A percentile compares a stretch with the other conserved stretches of the same genome.
phyloP scores from a whole-genome alignment of 805 yeast genomes.

The Saccharomycopsis sp. region DNA sequence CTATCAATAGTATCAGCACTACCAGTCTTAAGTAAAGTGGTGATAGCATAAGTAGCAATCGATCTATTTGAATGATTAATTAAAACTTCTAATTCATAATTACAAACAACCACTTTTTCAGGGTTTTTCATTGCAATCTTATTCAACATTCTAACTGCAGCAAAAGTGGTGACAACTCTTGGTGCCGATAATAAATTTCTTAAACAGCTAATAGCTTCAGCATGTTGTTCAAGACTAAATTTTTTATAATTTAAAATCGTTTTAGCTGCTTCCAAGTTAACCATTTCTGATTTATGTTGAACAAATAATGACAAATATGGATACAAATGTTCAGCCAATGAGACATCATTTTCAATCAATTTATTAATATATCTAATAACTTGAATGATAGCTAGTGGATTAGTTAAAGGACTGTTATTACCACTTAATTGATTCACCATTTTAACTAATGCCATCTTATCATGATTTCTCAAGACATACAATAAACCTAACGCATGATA shows the following conservation, averaged over 20 bases:
- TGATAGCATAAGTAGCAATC: conserved; percentile 93
- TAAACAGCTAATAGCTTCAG: conserved; percentile 64
- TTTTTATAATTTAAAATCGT: conserved; percentile 50
- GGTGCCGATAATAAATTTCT: conserved; percentile 80
- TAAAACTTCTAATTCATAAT: conserved; percentile 76
- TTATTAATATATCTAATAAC: conserved; percentile 76
- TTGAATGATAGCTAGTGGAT: conserved; percentile 79
- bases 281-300: conserved; percentile 79
- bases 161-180: conserved; percentile 81
- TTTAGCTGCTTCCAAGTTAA: conserved; percentile 87
- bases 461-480: conserved; percentile 82
- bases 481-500: conserved; percentile 92
- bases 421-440: conserved; percentile 70
- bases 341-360: conserved; percentile 64
- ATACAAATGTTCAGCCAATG: conserved; percentile 45
- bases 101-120: conserved; percentile 69
- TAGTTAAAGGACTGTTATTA: conserved; percentile 55
- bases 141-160: conserved; percentile 87
- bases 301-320: conserved; percentile 65
- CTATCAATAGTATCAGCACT: conserved; percentile 85
- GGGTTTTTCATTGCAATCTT: conserved; percentile 78
- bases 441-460: conserved; percentile 88
- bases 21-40: conserved; percentile 92
- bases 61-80: conserved; percentile 87
- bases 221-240: conserved; percentile 57